Evolutionary conservation across 345 rosid species (phyloP), one percentile per base, ranked within the genome.

Genomic region (Jatropha curcas): DNA sequence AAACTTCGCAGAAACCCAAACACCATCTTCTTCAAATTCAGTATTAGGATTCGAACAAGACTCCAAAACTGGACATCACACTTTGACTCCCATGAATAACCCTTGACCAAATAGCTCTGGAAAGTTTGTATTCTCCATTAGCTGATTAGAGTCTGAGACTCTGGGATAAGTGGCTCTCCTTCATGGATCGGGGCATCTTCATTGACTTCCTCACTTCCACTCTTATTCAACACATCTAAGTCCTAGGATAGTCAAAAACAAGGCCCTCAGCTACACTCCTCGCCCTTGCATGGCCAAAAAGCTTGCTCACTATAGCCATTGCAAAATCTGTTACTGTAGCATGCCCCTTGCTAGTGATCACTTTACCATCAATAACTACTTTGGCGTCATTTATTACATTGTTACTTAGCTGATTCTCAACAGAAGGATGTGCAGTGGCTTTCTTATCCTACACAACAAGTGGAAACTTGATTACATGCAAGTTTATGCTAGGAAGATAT

Each of bases 251-350:
- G 65, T 90, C 91, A 68, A 87, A 84, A 70, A 92, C 97, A 34
- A 94, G 93, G 74, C 97, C 97, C 80, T 90, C 92, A 7, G 97
- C 96, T 51, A 94, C 92, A 55, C 95, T 83, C 72, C 89, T 88
- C 25, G 97, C 93, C 81, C 98, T 92, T 39, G 80, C 84, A 8
- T 92, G 84, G 53, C 97, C 98, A 46, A 94, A 94, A 70, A 94
- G 78, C 81, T 92, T 94, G 80, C 88, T 83, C 27, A 92, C 84
- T 13, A 94, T 87, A 70, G 90, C 86, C 68, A 94, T 52, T 31
- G 93, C 88, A 66, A 92, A 90, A 82, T 88, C 91, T 20, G 82
- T 76, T 30, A 82, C 85, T 13, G 89, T 85, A 33, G 88, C 84
- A 4, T 87, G 90, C 45, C 97, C 98, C 81, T 76, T 78, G 83